Evolutionary conservation across 768 basidiomycete species (phyloP), one percentile per base, ranked within the genome.

Genomic region (Podaxis mareebaensis): DNA sequence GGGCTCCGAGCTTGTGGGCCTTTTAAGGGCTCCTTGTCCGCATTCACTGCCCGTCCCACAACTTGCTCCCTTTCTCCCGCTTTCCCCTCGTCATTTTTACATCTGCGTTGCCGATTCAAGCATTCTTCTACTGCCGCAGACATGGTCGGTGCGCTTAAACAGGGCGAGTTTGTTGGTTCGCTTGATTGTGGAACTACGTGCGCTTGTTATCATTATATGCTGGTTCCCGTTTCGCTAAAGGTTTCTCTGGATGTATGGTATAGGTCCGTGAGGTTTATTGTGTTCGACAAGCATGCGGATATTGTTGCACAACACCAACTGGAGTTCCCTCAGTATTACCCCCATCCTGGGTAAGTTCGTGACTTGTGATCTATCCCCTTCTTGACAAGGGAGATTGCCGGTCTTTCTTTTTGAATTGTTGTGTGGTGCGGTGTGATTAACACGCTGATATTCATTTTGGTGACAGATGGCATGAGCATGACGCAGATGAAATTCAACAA

Each of bases 181-280:
- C 81, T 97, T 64, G 95, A 97, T 75, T 96, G 95, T 71, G 95
- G 95, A 44, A 97, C 95, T 54, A 97, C 95, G 94, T 95, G 69
- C 73, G 92, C 78, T 38, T 57, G 8, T 20, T 33, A 33, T 33
- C 33, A 6, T 33, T 33, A 33, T 10, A 33, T 6, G 8, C 33
- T 33, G 33, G 8, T 33, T 10, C 33, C 33, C 33, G 8, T 33
- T 33, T 33, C 6, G 2, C 33, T 33, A 33, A 33, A 33, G 33
- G 33, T 33, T 33, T 33, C 33, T 33, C 33, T 33, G 33, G 33
- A 33, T 33, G 0, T 33, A 33, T 33, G 33, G 17, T 64, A 39
- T 49, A 96, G 94, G 11, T 95, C 94, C 13, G 91, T 93, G 22
- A 87, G 95, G 55, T 96, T 96, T 76, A 94, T 97, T 69, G 77